Percentiles rank a stretch among this genome's conserved stretches.
Evolutionary conservation across 306 rosid genomes (phyloP).

Genomic region (Quercus agrifolia): DNA sequence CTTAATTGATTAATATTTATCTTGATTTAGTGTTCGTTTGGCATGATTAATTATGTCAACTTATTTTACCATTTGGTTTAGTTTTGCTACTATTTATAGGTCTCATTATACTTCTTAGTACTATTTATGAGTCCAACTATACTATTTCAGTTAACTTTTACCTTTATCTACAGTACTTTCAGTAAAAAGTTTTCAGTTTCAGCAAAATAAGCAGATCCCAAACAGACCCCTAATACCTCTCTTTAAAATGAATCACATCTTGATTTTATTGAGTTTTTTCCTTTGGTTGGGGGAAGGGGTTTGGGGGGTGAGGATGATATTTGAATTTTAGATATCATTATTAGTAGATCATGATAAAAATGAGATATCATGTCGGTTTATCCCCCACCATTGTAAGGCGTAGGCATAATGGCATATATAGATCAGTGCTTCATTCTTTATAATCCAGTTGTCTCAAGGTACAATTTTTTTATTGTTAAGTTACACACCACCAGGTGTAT

Average conservation of each 20-base stretch:
- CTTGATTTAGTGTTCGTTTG: neutral
- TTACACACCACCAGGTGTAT: no score
- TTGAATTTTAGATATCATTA: neutral
- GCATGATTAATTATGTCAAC: no score
- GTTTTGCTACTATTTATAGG: no score
- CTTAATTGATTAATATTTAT: neutral
- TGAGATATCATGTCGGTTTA: neutral
- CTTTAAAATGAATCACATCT: neutral
- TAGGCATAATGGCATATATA: neutral
- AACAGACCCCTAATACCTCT: no score
- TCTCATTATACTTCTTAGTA: accelerated
- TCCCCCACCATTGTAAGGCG: neutral
- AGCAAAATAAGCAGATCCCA: no score
- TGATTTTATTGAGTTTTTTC: neutral
- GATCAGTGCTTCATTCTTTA: neutral
- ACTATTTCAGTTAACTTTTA: no score
- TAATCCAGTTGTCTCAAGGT: neutral
- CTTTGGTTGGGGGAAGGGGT: neutral
- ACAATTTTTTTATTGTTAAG: neutral
- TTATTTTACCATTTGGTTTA: no score
- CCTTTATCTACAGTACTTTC: no score
- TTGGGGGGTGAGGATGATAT: neutral
- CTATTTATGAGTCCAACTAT: no score
- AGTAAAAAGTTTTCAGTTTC: no score
- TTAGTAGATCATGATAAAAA: neutral